Percentiles rank a stretch among this genome's conserved stretches.
These are phyloP conservation scores for Prunus padus DNA, from an alignment of 306 rosid species.

Conservation along the genomic window DNA sequence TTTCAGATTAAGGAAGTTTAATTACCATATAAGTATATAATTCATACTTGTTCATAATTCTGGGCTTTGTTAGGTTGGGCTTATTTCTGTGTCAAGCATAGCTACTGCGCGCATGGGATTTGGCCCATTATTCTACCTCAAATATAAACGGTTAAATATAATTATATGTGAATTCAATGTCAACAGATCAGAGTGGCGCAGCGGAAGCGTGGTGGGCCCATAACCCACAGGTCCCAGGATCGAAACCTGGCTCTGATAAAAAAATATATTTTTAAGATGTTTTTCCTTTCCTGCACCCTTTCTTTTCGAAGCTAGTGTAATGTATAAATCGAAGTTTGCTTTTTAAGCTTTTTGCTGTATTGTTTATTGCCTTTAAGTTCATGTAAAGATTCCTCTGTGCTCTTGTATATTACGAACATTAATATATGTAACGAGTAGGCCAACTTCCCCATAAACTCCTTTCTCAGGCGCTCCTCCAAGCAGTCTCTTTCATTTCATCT, in stretches of 20 bases:
- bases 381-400: conserved; percentile 23
- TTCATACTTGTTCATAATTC: neutral
- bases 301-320: neutral
- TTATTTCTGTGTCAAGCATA: too few species aligned
- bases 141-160: neutral
- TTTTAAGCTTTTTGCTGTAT: neutral
- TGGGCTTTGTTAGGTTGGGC: neutral
- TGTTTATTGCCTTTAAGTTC: neutral
- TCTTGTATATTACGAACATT: conserved; percentile 12
- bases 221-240: conserved; percentile 29
- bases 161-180: rapidly evolving
- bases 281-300: neutral
- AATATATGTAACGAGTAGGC: conserved; percentile 23
- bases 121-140: neutral
- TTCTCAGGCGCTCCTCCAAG: neutral
- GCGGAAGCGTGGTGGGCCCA: conserved; percentile 28
- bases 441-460: conserved; percentile 28
- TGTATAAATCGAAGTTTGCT: neutral
- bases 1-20: too few species aligned
- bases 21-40: neutral
- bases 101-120: too few species aligned
- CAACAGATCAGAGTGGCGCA: conserved; percentile 16
- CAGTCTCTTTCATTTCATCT: conserved; percentile 16
- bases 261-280: neutral
- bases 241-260: conserved; percentile 25